phyloP scores from a whole-genome alignment of 345 rosid genomes.

The Pistacia atlantica region DNA sequence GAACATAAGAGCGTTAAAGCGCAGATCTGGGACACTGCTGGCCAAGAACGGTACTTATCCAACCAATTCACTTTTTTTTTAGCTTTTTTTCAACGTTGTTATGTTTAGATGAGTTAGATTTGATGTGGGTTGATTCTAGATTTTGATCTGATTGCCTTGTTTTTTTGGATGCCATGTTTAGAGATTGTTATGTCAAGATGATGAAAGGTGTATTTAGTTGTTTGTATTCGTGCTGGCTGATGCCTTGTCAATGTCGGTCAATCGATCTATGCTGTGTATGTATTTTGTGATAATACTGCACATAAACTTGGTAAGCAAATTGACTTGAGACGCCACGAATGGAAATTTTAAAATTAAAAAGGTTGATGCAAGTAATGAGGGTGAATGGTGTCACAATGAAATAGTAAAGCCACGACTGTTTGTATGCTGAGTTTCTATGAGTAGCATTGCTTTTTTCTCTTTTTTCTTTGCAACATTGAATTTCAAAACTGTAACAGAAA shows the following conservation, averaged over 20 bases:
- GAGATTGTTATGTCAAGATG: neutral
- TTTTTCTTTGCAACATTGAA: neutral
- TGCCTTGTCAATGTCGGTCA: too few relatives aligned
- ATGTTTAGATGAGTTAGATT: neutral
- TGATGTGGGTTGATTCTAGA: neutral
- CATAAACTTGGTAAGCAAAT: too few relatives aligned
- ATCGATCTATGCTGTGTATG: neutral
- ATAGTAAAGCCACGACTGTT: too few relatives aligned
- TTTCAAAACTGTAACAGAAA: neutral
- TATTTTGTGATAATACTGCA: too few relatives aligned
- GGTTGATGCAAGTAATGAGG: too few relatives aligned
- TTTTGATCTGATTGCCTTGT: neutral
- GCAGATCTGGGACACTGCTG: slow-evolving; percentile 99
- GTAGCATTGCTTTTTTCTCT: neutral
- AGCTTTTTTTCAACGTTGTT: neutral
- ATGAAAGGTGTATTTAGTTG: neutral
- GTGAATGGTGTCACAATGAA: too few relatives aligned
- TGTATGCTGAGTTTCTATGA: neutral
- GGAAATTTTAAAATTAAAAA: too few relatives aligned
- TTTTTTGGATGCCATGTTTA: neutral
- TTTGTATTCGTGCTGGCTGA: neutral
- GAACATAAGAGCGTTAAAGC: slow-evolving; percentile 84
- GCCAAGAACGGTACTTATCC: slow-evolving; percentile 67
- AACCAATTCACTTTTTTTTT: neutral
- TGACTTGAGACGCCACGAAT: too few relatives aligned